phyloP scores from a whole-genome alignment of 345 rosid species.

The Camelina neglecta region DNA sequence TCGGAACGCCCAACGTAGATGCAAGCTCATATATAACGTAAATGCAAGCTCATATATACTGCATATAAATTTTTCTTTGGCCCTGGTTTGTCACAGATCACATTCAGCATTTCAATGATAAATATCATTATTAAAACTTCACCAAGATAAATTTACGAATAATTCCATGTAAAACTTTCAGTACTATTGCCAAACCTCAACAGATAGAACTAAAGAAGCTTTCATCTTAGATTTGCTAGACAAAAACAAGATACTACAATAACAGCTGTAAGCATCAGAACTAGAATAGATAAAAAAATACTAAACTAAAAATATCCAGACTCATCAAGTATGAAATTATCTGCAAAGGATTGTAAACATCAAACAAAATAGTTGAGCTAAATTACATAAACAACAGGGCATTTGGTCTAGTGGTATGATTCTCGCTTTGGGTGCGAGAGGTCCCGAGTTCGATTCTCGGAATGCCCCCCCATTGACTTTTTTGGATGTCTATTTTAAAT shows the following conservation, averaged over 20 bases:
- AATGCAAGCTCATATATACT: neutral
- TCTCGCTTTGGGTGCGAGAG: conserved; percentile 85
- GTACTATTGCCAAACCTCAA: too few relatives aligned
- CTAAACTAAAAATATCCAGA: too few relatives aligned
- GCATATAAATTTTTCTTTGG: conserved; percentile 36
- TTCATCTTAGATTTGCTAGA: neutral
- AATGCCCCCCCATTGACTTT: conserved; percentile 56
- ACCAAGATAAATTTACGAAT: neutral
- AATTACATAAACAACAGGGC: conserved; percentile 1
- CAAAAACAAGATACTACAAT: too few relatives aligned
- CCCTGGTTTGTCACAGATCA: too few relatives aligned
- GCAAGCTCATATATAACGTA: too few relatives aligned
- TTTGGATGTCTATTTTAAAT: neutral
- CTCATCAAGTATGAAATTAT: too few relatives aligned
- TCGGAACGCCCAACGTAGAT: conserved; percentile 27
- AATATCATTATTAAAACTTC: neutral
- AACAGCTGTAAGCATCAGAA: too few relatives aligned
- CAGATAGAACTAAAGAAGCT: too few relatives aligned
- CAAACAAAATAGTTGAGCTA: neutral
- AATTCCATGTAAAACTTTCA: too few relatives aligned
- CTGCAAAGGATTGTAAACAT: neutral
- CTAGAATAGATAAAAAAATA: too few relatives aligned
- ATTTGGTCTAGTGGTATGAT: conserved; percentile 66
- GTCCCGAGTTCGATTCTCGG: conserved; percentile 71
- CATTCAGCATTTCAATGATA: neutral